Conservation (phyloP, 106 monocot genomes). For the Narthecium ossifragum region DNA sequence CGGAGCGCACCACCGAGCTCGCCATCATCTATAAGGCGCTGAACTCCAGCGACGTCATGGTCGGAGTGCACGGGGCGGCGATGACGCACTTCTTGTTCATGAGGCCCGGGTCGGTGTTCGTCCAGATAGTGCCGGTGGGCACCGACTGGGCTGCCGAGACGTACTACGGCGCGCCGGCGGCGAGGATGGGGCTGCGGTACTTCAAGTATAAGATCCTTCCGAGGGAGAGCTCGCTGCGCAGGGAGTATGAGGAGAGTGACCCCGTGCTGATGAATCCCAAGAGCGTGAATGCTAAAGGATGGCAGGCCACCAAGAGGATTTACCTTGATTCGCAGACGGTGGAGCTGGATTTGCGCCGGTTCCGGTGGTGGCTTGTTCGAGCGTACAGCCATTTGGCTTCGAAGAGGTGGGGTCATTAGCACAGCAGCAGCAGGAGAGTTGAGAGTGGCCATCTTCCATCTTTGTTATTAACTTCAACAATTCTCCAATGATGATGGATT, state of each 20-base stretch:
- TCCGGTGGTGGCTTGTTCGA: conserved; percentile 19
- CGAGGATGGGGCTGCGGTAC: conserved; percentile 42
- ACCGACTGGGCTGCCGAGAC: conserved; percentile 54
- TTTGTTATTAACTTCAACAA: too few species aligned
- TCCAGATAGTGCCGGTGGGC: conserved; percentile 72
- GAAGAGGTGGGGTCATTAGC: conserved; percentile 9
- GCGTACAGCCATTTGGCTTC: conserved; percentile 17
- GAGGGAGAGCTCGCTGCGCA: conserved; percentile 55
- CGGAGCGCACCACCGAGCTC: conserved; percentile 46
- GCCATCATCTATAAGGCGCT: conserved; percentile 51
- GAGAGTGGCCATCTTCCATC: too few species aligned
- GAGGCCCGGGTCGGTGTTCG: conserved; percentile 55
- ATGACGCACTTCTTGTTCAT: conserved; percentile 83
- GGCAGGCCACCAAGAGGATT: conserved; percentile 53
- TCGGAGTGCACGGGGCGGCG: conserved; percentile 79
- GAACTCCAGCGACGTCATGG: conserved; percentile 57
- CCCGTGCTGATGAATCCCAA: conserved; percentile 50
- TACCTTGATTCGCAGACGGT: conserved; percentile 63
- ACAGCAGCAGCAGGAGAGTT: too few species aligned
- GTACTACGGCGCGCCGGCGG: conserved; percentile 65
- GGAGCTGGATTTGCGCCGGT: conserved; percentile 36
- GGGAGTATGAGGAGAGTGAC: conserved; percentile 30
- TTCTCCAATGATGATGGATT: too few species aligned
- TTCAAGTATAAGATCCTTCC: conserved; percentile 29
- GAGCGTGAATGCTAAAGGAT: conserved; percentile 43